Conservation (phyloP, 2,329 filamentous ascomycete species). For the Cytospora piceae region DNA sequence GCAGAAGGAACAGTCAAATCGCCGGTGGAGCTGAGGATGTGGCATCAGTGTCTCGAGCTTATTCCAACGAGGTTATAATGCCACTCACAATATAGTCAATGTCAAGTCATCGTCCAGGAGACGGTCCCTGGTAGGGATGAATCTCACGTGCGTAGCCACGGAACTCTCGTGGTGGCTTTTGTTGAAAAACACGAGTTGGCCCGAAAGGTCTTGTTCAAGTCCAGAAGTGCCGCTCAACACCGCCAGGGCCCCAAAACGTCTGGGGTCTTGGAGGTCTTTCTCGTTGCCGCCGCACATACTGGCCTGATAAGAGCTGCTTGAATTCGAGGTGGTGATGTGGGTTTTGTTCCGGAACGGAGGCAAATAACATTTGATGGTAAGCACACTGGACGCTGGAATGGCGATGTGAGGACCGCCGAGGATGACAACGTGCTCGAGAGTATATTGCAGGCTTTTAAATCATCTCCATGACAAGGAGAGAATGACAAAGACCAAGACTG, state of each 20-base stretch:
- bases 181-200: conserved; percentile 26
- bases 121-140: conserved; percentile 1
- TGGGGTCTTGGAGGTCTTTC: conserved; percentile 20
- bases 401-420: neutral
- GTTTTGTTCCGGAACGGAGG: neutral
- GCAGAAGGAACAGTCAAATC: conserved; percentile 21
- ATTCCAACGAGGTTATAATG: neutral
- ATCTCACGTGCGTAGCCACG: conserved; percentile 25
- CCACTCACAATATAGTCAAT: conserved; percentile 25
- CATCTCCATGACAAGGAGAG: neutral
- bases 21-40: conserved; percentile 19
- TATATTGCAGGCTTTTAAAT: neutral
- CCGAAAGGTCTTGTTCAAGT: conserved; percentile 17
- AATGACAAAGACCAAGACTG: neutral
- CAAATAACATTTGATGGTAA: neutral
- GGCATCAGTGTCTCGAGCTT: neutral
- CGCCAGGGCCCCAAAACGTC: conserved; percentile 25
- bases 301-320: neutral
- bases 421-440: neutral
- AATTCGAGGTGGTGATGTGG: neutral
- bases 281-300: conserved; percentile 25
- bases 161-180: conserved; percentile 19
- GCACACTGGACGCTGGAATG: neutral
- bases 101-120: conserved; percentile 5
- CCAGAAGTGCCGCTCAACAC: conserved; percentile 17